These are phyloP conservation scores for Babesia ovata DNA, from an alignment of 169 alveolate species.

Conservation along the genomic window DNA sequence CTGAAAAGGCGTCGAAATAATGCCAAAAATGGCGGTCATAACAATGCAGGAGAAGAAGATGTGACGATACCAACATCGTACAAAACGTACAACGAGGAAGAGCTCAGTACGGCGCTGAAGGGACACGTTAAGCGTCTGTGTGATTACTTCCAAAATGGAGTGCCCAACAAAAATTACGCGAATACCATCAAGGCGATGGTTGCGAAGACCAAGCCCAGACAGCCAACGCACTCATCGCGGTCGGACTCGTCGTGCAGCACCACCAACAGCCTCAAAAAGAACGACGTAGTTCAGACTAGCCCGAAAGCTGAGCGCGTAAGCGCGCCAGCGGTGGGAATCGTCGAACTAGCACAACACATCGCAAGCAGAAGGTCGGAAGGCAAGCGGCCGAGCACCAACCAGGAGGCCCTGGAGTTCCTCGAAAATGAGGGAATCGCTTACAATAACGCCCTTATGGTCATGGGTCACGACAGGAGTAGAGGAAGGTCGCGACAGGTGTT, in stretches of 20 bases:
- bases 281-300: background rate
- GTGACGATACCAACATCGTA: background rate
- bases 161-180: slow-evolving; percentile 27
- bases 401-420: slow-evolving; percentile 27
- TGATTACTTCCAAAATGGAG: slow-evolving; percentile 48
- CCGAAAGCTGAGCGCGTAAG: background rate
- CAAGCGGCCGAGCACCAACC: slow-evolving; percentile 1
- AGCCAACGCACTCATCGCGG: background rate
- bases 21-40: background rate
- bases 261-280: slow-evolving; percentile 6
- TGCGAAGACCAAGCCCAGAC: slow-evolving; percentile 37
- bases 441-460: slow-evolving; percentile 34
- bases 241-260: slow-evolving; percentile 20
- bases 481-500: slow-evolving; percentile 15
- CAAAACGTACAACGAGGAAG: slow-evolving; percentile 18
- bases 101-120: slow-evolving; percentile 38
- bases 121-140: slow-evolving; percentile 69
- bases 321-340: slow-evolving; percentile 12
- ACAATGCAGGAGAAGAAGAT: slow-evolving; percentile 1
- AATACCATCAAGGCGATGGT: slow-evolving; percentile 24
- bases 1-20: background rate
- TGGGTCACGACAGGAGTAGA: background rate
- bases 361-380: background rate
- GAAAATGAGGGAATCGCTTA: slow-evolving; percentile 35
- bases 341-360: slow-evolving; percentile 25